These are phyloP conservation scores for Westerdykella aurantiaca DNA, from an alignment of 2,329 filamentous ascomycete species.

Conservation along the genomic window DNA sequence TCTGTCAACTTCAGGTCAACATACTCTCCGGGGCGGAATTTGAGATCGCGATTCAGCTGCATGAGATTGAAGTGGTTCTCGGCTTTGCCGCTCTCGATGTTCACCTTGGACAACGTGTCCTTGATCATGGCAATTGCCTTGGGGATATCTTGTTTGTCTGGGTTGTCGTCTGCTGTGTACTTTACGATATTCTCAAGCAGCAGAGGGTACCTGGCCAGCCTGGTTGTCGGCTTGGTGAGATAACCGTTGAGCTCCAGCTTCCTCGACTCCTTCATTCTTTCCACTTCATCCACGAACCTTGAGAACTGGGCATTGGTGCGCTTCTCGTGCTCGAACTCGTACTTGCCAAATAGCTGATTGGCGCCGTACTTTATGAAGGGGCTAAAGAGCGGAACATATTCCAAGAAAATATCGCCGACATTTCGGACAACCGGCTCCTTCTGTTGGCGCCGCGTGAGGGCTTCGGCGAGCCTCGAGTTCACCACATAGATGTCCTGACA, in stretches of 20 bases:
- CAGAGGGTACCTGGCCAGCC: constrained; percentile 87
- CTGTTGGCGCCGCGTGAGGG: constrained; percentile 85
- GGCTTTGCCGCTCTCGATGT: constrained; percentile 90
- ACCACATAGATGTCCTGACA: constrained; percentile 91
- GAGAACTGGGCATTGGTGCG: constrained; percentile 77
- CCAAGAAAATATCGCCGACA: constrained; percentile 88
- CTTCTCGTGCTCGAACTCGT: constrained; percentile 95
- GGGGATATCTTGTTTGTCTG: constrained; percentile 87
- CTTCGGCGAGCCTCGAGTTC: constrained; percentile 80
- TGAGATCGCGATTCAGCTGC: constrained; percentile 83
- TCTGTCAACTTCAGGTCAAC: constrained; percentile 94
- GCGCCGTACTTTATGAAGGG: constrained; percentile 96
- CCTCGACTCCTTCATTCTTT: constrained; percentile 89
- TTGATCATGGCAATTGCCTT: constrained; percentile 82
- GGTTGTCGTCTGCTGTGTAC: constrained; percentile 80
- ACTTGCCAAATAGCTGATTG: constrained; percentile 93
- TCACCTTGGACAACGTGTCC: constrained; percentile 80
- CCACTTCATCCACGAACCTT: constrained; percentile 93
- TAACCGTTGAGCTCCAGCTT: constrained; percentile 98
- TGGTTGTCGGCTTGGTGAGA: constrained; percentile 92
- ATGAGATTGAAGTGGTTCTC: constrained; percentile 97
- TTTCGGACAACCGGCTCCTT: constrained; percentile 82
- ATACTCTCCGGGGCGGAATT: constrained; percentile 82
- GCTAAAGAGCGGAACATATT: constrained; percentile 86
- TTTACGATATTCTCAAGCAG: constrained; percentile 88